Evolutionary conservation across 2,329 filamentous ascomycete species (phyloP), one percentile per base, ranked within the genome.

Genomic region (Hyphodiscus sp.): DNA sequence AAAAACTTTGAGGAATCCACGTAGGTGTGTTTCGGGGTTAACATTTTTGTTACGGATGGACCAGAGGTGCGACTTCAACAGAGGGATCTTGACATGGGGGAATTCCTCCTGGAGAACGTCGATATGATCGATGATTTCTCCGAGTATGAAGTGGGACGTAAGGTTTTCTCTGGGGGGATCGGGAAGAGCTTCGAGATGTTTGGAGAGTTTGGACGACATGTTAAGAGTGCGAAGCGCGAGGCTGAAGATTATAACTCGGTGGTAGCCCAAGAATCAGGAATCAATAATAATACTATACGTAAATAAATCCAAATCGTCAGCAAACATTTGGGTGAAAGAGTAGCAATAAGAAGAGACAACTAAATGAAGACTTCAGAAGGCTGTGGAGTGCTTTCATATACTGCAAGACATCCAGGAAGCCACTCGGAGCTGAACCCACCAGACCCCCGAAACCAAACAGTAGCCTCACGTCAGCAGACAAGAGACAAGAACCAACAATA

Each of bases 71-170:
- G 58, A 26, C 26, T 63, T 63, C 9, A 71, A 58, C 0, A 65
- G 55, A 0, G 55, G 50, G 45, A 66, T 64, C 20, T 67, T 62
- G 20, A 68, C 55, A 20, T 61, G 50, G 11, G 65, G 59, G 44
- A 62, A 58, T 9, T 58, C 53, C 29, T 58, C 47, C n/a, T 54
- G 44, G 38, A 67, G 61, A 1, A 61, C 51, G 19, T 63, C 57
- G 45, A 71, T 61, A 44, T 68, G 66, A 11, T 65, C 56, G 19
- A 70, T 60, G 20, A 71, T 70, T 26, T 71, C 64, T 9, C 63
- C 58, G 16, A 71, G 63, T 29, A 70, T 65, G 47, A 66, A 66
- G 20, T 63, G 56, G 0, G 55, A 55, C 42, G 41, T 58, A 10
- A 67, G 56, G 19, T 67, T 63, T 16, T 63, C 58, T n/a, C 50